These are phyloP conservation scores for Candida ortonii DNA, from an alignment of 805 yeast genomes.

Conservation along the genomic window DNA sequence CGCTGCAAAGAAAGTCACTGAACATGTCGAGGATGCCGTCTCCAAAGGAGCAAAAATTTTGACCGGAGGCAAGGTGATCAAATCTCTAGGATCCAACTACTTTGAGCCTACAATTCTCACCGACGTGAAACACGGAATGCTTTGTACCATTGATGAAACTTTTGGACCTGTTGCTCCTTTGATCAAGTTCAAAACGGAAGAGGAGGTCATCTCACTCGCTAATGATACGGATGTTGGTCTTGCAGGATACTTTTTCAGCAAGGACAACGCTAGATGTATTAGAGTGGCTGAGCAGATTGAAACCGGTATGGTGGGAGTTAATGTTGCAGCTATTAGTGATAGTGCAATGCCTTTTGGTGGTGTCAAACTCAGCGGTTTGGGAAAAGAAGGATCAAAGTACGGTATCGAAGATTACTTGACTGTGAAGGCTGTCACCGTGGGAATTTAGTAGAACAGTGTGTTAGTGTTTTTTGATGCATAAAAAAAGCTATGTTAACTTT, in stretches of 20 bases:
- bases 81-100: conserved; percentile 55
- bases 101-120: conserved; percentile 63
- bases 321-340: conserved; percentile 65
- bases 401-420: conserved; percentile 69
- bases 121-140: conserved; percentile 53
- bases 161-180: conserved; percentile 77
- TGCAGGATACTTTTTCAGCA: conserved; percentile 67
- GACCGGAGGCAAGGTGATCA: conserved; percentile 53
- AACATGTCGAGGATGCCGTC: conserved; percentile 62
- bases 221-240: conserved; percentile 64
- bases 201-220: conserved; percentile 53
- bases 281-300: conserved; percentile 59
- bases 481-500: too few species aligned
- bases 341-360: conserved; percentile 70
- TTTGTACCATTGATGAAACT: conserved; percentile 61
- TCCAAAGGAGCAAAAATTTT: conserved; percentile 56
- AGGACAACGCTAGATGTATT: conserved; percentile 47
- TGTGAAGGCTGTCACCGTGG: conserved; percentile 38
- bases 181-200: conserved; percentile 52
- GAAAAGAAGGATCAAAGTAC: conserved; percentile 70
- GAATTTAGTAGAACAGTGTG: too few species aligned
- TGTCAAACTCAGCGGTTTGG: conserved; percentile 67
- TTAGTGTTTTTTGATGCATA: too few species aligned
- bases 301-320: conserved; percentile 75
- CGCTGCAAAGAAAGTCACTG: conserved; percentile 55